Evolutionary conservation across 2,329 filamentous ascomycete species (phyloP).

Genomic region (Cladosporium sphaerospermum): DNA sequence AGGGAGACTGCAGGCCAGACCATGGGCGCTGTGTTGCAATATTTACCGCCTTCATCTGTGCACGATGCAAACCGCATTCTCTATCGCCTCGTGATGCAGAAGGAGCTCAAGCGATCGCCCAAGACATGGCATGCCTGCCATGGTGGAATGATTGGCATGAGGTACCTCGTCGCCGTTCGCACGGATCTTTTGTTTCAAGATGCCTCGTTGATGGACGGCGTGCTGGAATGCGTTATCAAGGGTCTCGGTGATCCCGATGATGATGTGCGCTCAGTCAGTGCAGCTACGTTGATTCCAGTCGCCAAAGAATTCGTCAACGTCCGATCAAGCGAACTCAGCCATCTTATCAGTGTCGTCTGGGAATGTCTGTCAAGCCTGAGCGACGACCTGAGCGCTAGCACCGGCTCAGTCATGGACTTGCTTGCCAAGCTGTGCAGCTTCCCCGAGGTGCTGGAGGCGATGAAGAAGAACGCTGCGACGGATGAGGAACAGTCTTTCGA

Average conservation of each 20-base stretch:
- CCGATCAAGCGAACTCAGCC: constrained; percentile 68
- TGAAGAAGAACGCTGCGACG: constrained; percentile 80
- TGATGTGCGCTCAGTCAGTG: constrained; percentile 92
- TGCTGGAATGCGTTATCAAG: constrained; percentile 89
- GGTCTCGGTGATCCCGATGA: constrained; percentile 87
- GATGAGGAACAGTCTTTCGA: constrained; percentile 87
- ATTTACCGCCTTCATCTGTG: constrained; percentile 73
- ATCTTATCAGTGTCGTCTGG: constrained; percentile 92
- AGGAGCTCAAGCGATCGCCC: constrained; percentile 65
- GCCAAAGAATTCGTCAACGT: constrained; percentile 89
- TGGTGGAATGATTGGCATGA: constrained; percentile 92
- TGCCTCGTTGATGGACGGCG: constrained; percentile 80
- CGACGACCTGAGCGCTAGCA: constrained; percentile 94
- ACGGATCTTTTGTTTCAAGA: constrained; percentile 86
- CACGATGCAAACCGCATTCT: constrained; percentile 78
- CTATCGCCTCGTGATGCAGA: constrained; percentile 86
- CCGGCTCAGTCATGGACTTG: constrained; percentile 96
- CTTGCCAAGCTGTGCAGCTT: constrained; percentile 93
- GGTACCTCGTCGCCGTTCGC: constrained; percentile 90
- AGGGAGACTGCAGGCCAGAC: constrained; percentile 93
- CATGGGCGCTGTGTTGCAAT: constrained; percentile 78
- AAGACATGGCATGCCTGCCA: constrained; percentile 93
- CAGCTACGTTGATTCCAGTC: constrained; percentile 94
- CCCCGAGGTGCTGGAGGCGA: constrained; percentile 82
- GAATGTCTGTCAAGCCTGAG: constrained; percentile 94